Percentiles rank a stretch among this genome's conserved stretches.
Conservation (phyloP, 1,139 yeast genomes). For the Kodamaea sp. region DNA sequence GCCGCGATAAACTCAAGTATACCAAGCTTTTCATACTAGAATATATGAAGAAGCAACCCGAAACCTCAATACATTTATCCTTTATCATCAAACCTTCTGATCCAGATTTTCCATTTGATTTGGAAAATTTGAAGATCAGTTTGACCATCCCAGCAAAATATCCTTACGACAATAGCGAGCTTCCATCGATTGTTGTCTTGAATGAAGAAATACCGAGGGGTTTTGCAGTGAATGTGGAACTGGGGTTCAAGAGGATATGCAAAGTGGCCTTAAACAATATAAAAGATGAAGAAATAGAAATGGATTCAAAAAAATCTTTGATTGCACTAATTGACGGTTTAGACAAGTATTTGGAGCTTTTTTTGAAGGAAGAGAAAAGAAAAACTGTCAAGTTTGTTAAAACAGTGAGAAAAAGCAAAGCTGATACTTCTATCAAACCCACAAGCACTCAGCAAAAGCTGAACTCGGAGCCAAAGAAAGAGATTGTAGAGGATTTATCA, state of each 20-base stretch:
- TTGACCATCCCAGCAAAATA: conserved; percentile 54
- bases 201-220: conserved; percentile 75
- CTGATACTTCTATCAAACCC: conserved; percentile 2
- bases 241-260: conserved; percentile 56
- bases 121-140: conserved; percentile 48
- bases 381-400: conserved; percentile 47
- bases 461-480: conserved; percentile 1
- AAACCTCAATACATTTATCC: conserved; percentile 27
- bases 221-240: conserved; percentile 60
- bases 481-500: neutral
- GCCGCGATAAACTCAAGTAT: conserved; percentile 12
- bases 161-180: conserved; percentile 36
- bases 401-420: conserved; percentile 8
- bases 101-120: conserved; percentile 71
- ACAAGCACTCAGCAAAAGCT: neutral
- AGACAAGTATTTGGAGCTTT: conserved; percentile 55
- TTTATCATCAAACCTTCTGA: conserved; percentile 54
- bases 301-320: conserved; percentile 48
- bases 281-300: conserved; percentile 25
- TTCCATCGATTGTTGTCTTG: conserved; percentile 49
- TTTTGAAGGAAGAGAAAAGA: conserved; percentile 55
- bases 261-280: conserved; percentile 26
- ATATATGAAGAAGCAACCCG: conserved; percentile 13
- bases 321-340: conserved; percentile 52
- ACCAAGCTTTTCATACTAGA: conserved; percentile 14